Conservation (phyloP, 2,329 filamentous ascomycete genomes). For the Aspergillus jensenii region DNA sequence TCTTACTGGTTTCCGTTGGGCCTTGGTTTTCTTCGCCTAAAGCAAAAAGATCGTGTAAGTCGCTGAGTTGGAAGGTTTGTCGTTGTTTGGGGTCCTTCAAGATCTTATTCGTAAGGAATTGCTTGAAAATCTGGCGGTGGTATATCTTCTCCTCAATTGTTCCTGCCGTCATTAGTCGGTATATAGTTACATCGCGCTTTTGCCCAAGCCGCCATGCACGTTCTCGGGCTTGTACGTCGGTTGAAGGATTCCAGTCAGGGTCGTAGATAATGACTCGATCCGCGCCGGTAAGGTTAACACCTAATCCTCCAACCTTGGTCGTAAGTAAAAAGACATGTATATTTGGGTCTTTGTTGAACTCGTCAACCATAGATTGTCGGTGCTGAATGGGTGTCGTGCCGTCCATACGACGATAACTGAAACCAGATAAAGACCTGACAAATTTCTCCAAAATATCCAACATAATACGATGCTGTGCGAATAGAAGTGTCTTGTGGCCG, state of each 20-base stretch:
- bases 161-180: conserved; percentile 94
- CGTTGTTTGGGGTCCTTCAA: conserved; percentile 90
- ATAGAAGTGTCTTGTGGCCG: conserved; percentile 92
- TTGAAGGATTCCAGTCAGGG: conserved; percentile 98
- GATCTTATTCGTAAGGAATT: conserved; percentile 96
- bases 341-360: conserved; percentile 79
- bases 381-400: conserved; percentile 84
- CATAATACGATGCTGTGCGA: conserved; percentile 93
- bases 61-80: conserved; percentile 83
- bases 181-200: conserved; percentile 92
- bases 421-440: conserved; percentile 63
- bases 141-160: conserved; percentile 99
- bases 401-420: conserved; percentile 88
- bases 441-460: conserved; percentile 89
- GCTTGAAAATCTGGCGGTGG: conserved; percentile 97
- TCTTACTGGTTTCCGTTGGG: conserved; percentile 76
- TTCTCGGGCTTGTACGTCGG: conserved; percentile 91
- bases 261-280: conserved; percentile 98
- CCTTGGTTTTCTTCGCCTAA: conserved; percentile 67
- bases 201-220: conserved; percentile 94
- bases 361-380: conserved; percentile 86
- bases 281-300: conserved; percentile 91
- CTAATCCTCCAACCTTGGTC: conserved; percentile 90
- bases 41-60: conserved; percentile 89
- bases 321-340: conserved; percentile 90